These are phyloP conservation scores for Ottelia alismoides DNA, from an alignment of 106 monocot species.

Conservation along the genomic window DNA sequence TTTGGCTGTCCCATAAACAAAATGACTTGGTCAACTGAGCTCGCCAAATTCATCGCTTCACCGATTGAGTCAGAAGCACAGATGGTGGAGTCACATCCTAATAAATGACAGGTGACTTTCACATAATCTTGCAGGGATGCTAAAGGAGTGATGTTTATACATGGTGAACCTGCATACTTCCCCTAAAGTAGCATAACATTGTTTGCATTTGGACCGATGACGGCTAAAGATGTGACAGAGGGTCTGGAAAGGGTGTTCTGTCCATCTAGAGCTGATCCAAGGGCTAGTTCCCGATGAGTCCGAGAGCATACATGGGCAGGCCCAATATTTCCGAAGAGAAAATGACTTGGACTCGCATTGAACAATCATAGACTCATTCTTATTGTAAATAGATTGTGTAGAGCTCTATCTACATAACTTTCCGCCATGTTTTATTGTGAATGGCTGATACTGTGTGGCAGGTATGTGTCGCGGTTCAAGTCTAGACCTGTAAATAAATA, in stretches of 20 bases:
- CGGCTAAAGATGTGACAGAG: constrained; percentile 34
- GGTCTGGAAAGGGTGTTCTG: constrained; percentile 35
- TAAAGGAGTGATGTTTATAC: constrained; percentile 42
- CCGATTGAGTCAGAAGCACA: constrained; percentile 28
- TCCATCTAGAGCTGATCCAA: constrained; percentile 64
- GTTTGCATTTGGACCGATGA: constrained; percentile 86
- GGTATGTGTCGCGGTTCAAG: constrained; percentile 65
- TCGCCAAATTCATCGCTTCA: constrained; percentile 49
- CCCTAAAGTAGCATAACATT: constrained; percentile 32
- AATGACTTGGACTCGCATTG: constrained; percentile 48
- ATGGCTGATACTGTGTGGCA: constrained; percentile 48
- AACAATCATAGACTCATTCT: constrained; percentile 84
- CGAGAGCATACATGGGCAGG: constrained; percentile 45
- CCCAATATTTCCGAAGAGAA: constrained; percentile 30
- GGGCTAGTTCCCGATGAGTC: constrained; percentile 51
- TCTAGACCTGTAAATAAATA: constrained; percentile 99
- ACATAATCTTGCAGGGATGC: constrained; percentile 41
- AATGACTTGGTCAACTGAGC: constrained; percentile 64
- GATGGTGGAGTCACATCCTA: constrained; percentile 42
- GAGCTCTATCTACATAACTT: constrained; percentile 54
- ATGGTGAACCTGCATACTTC: constrained; percentile 79
- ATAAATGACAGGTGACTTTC: constrained; percentile 23
- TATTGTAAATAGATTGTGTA: constrained; percentile 58
- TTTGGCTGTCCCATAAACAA: constrained; percentile 71
- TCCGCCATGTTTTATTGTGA: constrained; percentile 43